phyloP scores from a whole-genome alignment of 805 yeast genomes.

The Yarrowia sp. region DNA sequence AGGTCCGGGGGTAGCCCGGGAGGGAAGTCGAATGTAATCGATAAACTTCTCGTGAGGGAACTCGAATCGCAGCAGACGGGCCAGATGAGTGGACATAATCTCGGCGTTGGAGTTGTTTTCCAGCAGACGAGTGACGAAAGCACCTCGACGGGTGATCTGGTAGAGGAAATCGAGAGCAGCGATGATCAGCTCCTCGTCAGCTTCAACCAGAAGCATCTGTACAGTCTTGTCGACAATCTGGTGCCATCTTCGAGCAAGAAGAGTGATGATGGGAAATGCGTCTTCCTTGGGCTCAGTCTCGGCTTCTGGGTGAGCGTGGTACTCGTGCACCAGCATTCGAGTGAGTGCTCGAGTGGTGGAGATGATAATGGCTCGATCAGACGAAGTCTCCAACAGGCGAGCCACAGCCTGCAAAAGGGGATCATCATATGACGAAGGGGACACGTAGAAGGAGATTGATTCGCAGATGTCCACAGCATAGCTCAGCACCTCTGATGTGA shows the following conservation, averaged over 20 bases:
- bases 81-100: slow-evolving; percentile 64
- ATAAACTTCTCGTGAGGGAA: slow-evolving; percentile 44
- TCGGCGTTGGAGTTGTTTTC: slow-evolving; percentile 54
- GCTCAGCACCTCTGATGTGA: slow-evolving; percentile 62
- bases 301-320: slow-evolving; percentile 48
- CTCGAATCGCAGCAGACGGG: slow-evolving; percentile 62
- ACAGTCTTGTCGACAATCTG: slow-evolving; percentile 60
- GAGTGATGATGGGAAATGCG: slow-evolving; percentile 18
- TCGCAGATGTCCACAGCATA: slow-evolving; percentile 83
- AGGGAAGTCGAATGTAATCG: slow-evolving; percentile 52
- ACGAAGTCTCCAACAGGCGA: slow-evolving; percentile 57
- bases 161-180: slow-evolving; percentile 79
- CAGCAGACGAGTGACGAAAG: slow-evolving; percentile 57
- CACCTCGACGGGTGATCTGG: slow-evolving; percentile 55
- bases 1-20: slow-evolving; percentile 68
- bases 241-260: slow-evolving; percentile 27
- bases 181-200: slow-evolving; percentile 73
- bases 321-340: slow-evolving; percentile 73
- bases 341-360: slow-evolving; percentile 78
- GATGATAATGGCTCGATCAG: slow-evolving; percentile 73
- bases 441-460: slow-evolving; percentile 79
- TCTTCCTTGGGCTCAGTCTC: slow-evolving; percentile 37
- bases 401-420: slow-evolving; percentile 66
- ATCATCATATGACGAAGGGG: slow-evolving; percentile 76
- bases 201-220: slow-evolving; percentile 66